Percentiles rank a stretch among this genome's conserved stretches.
Conservation (phyloP, 1,139 yeast species). For the Lodderomyces pseudojiufengensis region DNA sequence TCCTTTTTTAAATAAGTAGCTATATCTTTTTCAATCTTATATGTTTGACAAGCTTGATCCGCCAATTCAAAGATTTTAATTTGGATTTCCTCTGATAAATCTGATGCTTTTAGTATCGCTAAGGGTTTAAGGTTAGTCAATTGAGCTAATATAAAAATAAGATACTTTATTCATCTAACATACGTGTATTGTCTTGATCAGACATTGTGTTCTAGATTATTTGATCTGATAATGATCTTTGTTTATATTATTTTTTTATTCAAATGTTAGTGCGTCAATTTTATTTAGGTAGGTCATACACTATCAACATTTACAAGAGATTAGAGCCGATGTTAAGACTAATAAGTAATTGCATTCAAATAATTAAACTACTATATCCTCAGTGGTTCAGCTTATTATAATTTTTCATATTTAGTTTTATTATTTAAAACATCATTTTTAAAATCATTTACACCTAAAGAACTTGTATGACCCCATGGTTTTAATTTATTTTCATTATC, state of each 20-base stretch:
- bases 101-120: conserved; percentile 49
- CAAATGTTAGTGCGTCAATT: too few relatives aligned
- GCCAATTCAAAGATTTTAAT: conserved; percentile 57
- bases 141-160: too few relatives aligned
- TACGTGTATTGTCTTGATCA: conserved; percentile 10
- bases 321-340: too few relatives aligned
- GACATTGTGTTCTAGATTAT: conserved; percentile 6
- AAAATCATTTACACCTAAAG: conserved; percentile 32
- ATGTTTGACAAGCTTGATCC: conserved; percentile 40
- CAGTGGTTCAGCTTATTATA: too few relatives aligned
- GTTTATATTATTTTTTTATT: background rate
- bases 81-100: conserved; percentile 56
- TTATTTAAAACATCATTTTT: conserved; percentile 29
- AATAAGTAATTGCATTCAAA: too few relatives aligned
- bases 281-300: too few relatives aligned
- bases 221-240: too few relatives aligned
- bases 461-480: conserved; percentile 38
- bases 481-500: conserved; percentile 29
- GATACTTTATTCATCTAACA: conserved; percentile 2
- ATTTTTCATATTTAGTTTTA: conserved; percentile 21
- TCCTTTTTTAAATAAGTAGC: conserved; percentile 82
- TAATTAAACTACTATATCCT: too few relatives aligned
- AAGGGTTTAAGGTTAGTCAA: conserved; percentile 1
- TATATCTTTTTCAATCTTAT: conserved; percentile 62
- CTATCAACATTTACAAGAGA: too few relatives aligned